These are phyloP conservation scores for Mesembryanthemum crystallinum DNA, from an alignment of 148 eudicot species.

Conservation along the genomic window DNA sequence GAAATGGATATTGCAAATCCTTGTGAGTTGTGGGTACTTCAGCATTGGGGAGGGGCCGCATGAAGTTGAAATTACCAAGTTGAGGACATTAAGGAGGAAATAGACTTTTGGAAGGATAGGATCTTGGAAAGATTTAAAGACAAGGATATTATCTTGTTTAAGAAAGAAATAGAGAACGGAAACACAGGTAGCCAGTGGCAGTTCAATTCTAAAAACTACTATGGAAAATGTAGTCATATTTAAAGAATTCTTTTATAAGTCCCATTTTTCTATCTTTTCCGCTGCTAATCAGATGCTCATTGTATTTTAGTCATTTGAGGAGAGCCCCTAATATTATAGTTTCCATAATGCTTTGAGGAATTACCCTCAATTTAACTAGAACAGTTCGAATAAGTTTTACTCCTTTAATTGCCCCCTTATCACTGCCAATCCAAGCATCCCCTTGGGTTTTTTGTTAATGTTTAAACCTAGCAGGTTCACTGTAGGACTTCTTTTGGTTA, in stretches of 20 bases:
- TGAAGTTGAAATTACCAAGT: slow-evolving; percentile 3
- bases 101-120: not conserved
- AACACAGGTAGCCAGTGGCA: not conserved
- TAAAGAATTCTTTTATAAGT: not conserved
- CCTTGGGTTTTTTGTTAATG: too few relatives aligned
- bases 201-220: not conserved
- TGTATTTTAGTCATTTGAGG: not conserved
- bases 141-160: not conserved
- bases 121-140: not conserved
- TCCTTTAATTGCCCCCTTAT: too few relatives aligned
- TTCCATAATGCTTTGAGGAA: not conserved
- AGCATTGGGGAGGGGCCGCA: not conserved
- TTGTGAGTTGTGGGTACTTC: slow-evolving; percentile 1
- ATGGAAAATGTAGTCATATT: not conserved
- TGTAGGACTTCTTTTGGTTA: not conserved
- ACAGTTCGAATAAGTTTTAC: too few relatives aligned
- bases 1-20: not conserved
- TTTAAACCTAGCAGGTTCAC: not conserved
- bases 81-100: not conserved
- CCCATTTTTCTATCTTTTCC: not conserved
- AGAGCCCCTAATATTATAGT: not conserved
- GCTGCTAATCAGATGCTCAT: not conserved
- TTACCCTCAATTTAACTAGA: too few relatives aligned
- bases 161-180: not conserved
- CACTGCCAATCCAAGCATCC: not conserved